Conservation (phyloP, 306 rosid species). For the Alnus rubra region DNA sequence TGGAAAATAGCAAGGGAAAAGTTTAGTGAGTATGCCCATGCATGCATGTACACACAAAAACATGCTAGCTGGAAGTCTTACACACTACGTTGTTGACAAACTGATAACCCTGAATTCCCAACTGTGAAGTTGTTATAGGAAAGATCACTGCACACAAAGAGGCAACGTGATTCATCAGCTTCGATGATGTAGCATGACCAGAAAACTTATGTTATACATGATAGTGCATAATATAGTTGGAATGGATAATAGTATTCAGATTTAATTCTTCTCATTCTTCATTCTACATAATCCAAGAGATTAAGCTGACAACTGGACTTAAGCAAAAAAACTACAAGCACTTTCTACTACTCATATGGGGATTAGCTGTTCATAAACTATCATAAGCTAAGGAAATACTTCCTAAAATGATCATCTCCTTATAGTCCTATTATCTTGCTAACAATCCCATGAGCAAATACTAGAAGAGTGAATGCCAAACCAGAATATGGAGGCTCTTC, state of each 20-base stretch:
- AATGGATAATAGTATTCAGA: not conserved
- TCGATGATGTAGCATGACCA: not conserved
- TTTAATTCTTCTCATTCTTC: not conserved
- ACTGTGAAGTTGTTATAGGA: conserved; percentile 39
- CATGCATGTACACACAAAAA: not conserved
- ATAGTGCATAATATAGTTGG: not conserved
- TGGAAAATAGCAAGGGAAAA: not conserved
- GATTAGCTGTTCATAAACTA: not conserved
- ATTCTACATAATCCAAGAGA: not conserved
- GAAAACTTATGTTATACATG: not conserved
- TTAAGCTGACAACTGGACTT: not conserved
- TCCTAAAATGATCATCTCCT: not conserved
- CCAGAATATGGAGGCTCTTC: too few relatives aligned
- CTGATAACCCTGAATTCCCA: not conserved
- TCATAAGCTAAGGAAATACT: not conserved
- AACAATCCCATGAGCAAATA: not conserved
- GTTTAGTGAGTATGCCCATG: not conserved
- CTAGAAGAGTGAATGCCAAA: not conserved
- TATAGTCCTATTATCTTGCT: not conserved
- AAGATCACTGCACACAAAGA: conserved; percentile 40
- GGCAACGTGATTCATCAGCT: not conserved
- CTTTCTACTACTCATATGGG: not conserved
- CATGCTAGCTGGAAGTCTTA: conserved; percentile 22
- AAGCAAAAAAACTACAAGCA: not conserved
- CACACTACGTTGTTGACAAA: conserved; percentile 24